A percentile compares a stretch with the other conserved stretches of the same genome.
phyloP scores from a whole-genome alignment of 352 stramenopile genomes.

The Phytophthora sp. region DNA sequence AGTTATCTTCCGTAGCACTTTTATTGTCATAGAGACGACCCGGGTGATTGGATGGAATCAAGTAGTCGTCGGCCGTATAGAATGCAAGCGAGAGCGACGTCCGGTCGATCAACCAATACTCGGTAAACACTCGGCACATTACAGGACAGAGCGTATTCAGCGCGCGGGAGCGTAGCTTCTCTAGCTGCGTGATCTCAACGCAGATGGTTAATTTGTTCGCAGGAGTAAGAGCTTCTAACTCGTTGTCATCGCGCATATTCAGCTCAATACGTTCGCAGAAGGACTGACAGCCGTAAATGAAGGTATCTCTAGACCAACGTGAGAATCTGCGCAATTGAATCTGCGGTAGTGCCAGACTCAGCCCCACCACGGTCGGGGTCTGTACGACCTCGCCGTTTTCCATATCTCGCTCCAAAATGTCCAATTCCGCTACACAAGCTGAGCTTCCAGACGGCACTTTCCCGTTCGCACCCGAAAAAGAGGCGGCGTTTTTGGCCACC shows the following conservation, averaged over 20 bases:
- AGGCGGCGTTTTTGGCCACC: conserved; percentile 69
- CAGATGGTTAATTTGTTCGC: conserved; percentile 70
- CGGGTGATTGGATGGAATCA: conserved; percentile 57
- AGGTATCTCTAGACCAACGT: conserved; percentile 54
- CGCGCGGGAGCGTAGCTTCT: conserved; percentile 49
- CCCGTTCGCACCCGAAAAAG: conserved; percentile 66
- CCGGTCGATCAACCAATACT: conserved; percentile 89
- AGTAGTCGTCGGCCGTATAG: conserved; percentile 68
- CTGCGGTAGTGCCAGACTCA: conserved; percentile 74
- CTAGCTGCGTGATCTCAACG: conserved; percentile 58
- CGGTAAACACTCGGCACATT: conserved; percentile 74
- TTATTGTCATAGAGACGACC: conserved; percentile 36
- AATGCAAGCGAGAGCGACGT: conserved; percentile 75
- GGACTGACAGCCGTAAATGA: conserved; percentile 73
- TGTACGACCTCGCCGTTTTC: conserved; percentile 42
- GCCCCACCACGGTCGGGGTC: conserved; percentile 66
- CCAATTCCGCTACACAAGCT: conserved; percentile 68
- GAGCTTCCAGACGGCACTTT: conserved; percentile 62
- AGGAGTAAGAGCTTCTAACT: conserved; percentile 29
- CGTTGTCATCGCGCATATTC: conserved; percentile 47
- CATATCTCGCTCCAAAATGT: conserved; percentile 64
- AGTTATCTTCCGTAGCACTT: conserved; percentile 21
- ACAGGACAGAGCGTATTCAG: conserved; percentile 64
- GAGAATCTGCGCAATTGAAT: conserved; percentile 66
- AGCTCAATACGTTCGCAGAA: conserved; percentile 77